phyloP scores from a whole-genome alignment of 257 asterid species.

The Salvia hispanica region DNA sequence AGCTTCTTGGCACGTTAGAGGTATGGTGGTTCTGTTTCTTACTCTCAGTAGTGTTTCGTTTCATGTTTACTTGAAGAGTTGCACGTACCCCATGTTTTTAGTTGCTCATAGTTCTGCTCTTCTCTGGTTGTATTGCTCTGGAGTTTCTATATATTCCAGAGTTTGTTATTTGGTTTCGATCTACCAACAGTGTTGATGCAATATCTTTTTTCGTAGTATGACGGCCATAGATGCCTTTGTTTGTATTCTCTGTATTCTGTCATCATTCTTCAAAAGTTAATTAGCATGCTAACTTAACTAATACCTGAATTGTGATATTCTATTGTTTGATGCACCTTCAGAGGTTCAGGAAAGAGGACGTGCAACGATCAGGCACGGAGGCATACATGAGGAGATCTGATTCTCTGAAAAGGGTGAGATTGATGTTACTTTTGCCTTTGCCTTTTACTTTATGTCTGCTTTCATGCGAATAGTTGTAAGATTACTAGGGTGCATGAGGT shows the following conservation, averaged over 20 bases:
- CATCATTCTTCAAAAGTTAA: no score
- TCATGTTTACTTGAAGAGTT: background rate
- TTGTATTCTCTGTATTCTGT: background rate
- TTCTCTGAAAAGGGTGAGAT: slow-evolving; percentile 84
- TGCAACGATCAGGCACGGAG: slow-evolving; percentile 78
- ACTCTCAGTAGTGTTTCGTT: background rate
- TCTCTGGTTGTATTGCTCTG: slow-evolving; percentile 3
- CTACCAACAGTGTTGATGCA: slow-evolving; percentile 1
- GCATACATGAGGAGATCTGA: slow-evolving; percentile 95
- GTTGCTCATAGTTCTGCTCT: background rate
- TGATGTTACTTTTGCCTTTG: background rate
- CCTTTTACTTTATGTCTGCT: no score
- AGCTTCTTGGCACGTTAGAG: slow-evolving; percentile 96
- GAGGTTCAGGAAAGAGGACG: slow-evolving; percentile 93
- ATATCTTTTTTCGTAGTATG: background rate
- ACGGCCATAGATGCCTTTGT: background rate
- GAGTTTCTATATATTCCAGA: slow-evolving; percentile 1
- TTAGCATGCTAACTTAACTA: slow-evolving; percentile 11
- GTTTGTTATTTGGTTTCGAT: slow-evolving; percentile 13
- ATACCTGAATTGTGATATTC: background rate
- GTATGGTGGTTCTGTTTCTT: slow-evolving; percentile 35
- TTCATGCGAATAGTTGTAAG: slow-evolving; percentile 2
- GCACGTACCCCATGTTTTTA: slow-evolving; percentile 1
- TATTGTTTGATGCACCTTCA: slow-evolving; percentile 43
- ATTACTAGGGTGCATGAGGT: slow-evolving; percentile 2